A percentile compares a stretch with the other conserved stretches of the same genome.
phyloP scores from a whole-genome alignment of 176 grass and related monocot species.

The Paspalum vaginatum region DNA sequence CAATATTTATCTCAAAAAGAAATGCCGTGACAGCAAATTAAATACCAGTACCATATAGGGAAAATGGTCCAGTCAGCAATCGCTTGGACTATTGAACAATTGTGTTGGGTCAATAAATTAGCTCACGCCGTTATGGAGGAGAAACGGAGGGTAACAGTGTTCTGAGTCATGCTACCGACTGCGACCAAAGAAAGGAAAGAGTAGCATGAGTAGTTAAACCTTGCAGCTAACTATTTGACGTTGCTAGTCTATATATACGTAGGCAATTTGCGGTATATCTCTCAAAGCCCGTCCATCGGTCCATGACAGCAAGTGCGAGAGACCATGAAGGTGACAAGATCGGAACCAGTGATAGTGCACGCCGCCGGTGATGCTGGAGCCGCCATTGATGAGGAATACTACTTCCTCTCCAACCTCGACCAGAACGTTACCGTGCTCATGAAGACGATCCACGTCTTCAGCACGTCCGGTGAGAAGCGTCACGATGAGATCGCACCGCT shows the following conservation, averaged over 20 bases:
- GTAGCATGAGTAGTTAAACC: not conserved
- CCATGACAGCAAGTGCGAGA: not conserved
- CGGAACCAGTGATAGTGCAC: constrained; percentile 43
- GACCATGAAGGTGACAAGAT: constrained; percentile 42
- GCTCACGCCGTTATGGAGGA: not conserved
- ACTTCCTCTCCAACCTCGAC: constrained; percentile 66
- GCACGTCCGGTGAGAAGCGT: not conserved
- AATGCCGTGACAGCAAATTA: no score
- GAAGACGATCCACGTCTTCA: constrained; percentile 74
- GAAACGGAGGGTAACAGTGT: not conserved
- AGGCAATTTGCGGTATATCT: not conserved
- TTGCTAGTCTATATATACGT: not conserved
- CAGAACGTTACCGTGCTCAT: constrained; percentile 61
- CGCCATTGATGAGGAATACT: constrained; percentile 30
- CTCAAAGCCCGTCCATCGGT: not conserved
- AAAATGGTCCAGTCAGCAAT: no score
- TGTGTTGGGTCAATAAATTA: not conserved
- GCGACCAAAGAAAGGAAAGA: not conserved
- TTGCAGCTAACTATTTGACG: not conserved
- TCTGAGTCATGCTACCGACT: not conserved
- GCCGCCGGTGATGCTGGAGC: not conserved
- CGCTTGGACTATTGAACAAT: no score
- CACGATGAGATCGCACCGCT: not conserved
- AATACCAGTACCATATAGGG: no score
- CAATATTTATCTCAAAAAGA: no score